Evolutionary conservation across 306 rosid genomes (phyloP), one percentile per base, ranked within the genome.

Genomic region (Herpetospermum pedunculosum): DNA sequence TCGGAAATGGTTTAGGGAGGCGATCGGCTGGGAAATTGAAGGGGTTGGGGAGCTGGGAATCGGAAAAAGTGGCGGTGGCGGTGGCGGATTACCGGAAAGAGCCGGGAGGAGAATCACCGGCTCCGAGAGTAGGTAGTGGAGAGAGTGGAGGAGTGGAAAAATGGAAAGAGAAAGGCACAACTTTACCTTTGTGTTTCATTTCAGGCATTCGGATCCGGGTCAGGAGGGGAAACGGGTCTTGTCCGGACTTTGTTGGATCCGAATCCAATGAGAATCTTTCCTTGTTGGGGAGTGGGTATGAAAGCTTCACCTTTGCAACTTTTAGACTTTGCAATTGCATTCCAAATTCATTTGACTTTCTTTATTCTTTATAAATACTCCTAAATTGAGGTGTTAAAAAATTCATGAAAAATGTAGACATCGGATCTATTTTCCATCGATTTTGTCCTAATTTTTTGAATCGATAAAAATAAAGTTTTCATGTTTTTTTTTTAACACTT

Each of bases 261-360:
- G 74, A 70, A 70, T 70, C 74, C 74, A 26, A 70, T 70, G 74
- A 70, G 55, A 70, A 70, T 70, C 74, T 70, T 47, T 47, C 40
- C 53, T 28, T 9, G 16, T 29, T 9, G 53, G 50, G 73, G 54
- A 68, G 73, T 68, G 73, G 54, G 73, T 68, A 23, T 11, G 74
- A 47, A 70, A 38, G 18, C 13, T 70, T 70, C 58, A 70, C 74
- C 37, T 70, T 29, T 44, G 52, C 40, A 62, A 18, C 14, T 3
- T 32, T 29, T 18, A 5, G 16, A 1, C 5, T 28, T n/a, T n/a
- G n/a, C 46, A 7, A 53, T 19, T 37, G 8, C 12, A 11, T 40
- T 65, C 34, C 50, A 19, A n/a, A 3, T 63, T 63, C 21, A 38
- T 38, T 69, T 69, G 9, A 12, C 30, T 14, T 35, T 37, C 26